A percentile compares a stretch with the other conserved stretches of the same genome.
These are phyloP conservation scores for Codiaeum variegatum DNA, from an alignment of 441 rosid genomes.

Conservation along the genomic window DNA sequence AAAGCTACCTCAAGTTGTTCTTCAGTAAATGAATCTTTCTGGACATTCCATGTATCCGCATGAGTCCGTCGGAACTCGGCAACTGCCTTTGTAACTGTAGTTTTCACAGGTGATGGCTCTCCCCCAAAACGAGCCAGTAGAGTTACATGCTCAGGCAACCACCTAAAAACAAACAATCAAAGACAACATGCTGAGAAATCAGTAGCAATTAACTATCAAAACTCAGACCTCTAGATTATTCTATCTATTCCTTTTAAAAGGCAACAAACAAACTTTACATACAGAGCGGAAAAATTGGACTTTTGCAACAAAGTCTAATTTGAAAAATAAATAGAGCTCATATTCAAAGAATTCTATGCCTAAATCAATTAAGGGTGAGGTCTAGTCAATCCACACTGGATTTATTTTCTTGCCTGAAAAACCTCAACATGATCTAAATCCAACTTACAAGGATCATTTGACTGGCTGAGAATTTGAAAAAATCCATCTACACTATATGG, in stretches of 20 bases:
- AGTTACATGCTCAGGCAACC: conserved; percentile 95
- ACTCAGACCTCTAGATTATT: neutral
- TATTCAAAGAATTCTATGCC: neutral
- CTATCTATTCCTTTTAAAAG: neutral
- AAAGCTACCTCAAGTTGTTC: conserved; percentile 91
- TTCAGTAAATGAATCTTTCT: conserved; percentile 85
- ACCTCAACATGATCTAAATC: neutral
- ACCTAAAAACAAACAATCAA: conserved; percentile 36
- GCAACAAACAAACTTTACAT: neutral
- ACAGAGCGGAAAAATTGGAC: neutral
- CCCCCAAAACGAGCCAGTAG: conserved; percentile 77
- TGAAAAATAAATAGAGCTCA: neutral
- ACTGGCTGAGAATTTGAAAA: neutral
- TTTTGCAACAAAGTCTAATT: neutral
- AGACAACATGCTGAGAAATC: neutral
- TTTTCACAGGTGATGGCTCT: conserved; percentile 89
- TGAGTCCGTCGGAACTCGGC: conserved; percentile 98
- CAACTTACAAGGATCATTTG: neutral
- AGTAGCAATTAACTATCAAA: neutral
- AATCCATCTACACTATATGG: neutral
- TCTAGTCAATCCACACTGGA: neutral
- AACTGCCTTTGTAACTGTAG: conserved; percentile 91
- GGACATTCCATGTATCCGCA: conserved; percentile 97
- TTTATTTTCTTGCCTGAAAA: neutral
- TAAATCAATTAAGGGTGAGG: neutral